A percentile compares a stretch with the other conserved stretches of the same genome.
phyloP scores from a whole-genome alignment of 2,329 filamentous ascomycete genomes.

The Cercospora berteroae region DNA sequence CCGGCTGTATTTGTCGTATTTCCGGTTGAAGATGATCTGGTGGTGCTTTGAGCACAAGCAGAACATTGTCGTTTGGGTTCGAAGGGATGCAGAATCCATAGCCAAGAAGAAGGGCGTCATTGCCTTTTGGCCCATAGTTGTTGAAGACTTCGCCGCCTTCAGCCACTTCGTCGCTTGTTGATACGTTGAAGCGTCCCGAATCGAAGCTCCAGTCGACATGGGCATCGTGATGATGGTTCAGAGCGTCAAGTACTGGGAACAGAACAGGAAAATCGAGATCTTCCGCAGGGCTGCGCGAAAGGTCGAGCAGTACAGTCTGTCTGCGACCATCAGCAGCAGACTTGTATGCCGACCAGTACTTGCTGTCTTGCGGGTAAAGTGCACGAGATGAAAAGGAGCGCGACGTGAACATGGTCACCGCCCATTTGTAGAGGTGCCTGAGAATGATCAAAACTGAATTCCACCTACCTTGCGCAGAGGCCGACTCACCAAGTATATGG shows the following conservation, averaged over 20 bases:
- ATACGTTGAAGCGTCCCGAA: slow-evolving; percentile 42
- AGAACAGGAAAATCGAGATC: slow-evolving; percentile 46
- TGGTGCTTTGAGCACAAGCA: slow-evolving; percentile 44
- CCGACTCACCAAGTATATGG: slow-evolving; percentile 45
- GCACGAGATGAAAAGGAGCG: slow-evolving; percentile 50
- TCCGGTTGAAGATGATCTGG: slow-evolving; percentile 38
- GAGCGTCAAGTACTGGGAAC: slow-evolving; percentile 51
- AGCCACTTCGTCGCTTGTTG: slow-evolving; percentile 36
- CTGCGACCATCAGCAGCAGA: slow-evolving; percentile 28
- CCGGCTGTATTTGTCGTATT: slow-evolving; percentile 33
- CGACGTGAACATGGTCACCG: slow-evolving; percentile 53
- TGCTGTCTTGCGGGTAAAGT: slow-evolving; percentile 36
- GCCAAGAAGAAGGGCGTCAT: slow-evolving; percentile 53
- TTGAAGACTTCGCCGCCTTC: slow-evolving; percentile 50
- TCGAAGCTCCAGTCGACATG: slow-evolving; percentile 51
- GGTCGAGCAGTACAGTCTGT: slow-evolving; percentile 38
- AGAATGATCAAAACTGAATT: slow-evolving; percentile 23
- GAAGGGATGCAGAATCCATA: slow-evolving; percentile 52
- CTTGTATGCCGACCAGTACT: slow-evolving; percentile 40
- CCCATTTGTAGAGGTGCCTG: slow-evolving; percentile 52
- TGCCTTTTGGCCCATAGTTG: slow-evolving; percentile 55
- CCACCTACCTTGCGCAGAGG: slow-evolving; percentile 29
- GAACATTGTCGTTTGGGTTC: slow-evolving; percentile 50
- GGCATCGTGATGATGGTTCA: slow-evolving; percentile 49
- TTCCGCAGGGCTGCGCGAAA: slow-evolving; percentile 34